Evolutionary conservation across 1,139 yeast species (phyloP).

Genomic region (Saccharomyces hybrid): DNA sequence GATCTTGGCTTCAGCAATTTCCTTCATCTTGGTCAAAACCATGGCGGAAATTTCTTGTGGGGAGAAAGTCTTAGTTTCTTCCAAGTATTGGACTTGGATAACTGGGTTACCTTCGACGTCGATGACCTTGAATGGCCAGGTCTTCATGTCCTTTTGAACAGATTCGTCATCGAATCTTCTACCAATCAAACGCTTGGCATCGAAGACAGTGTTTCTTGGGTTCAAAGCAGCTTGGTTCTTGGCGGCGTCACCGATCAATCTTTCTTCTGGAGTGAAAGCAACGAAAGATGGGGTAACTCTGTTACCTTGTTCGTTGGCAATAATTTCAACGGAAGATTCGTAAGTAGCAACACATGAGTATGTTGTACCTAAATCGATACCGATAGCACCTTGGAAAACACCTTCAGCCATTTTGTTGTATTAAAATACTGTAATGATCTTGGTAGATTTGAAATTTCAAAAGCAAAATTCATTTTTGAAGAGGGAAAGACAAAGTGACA

Average conservation of each 20-base stretch:
- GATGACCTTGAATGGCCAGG: slow-evolving; percentile 67
- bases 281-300: slow-evolving; percentile 91
- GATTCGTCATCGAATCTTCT: slow-evolving; percentile 67
- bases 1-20: slow-evolving; percentile 85
- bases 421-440: slow-evolving; percentile 18
- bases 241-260: slow-evolving; percentile 92
- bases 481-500: neutral
- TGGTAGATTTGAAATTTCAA: neutral
- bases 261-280: slow-evolving; percentile 78
- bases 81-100: slow-evolving; percentile 63
- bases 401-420: slow-evolving; percentile 71
- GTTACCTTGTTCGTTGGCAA: slow-evolving; percentile 95
- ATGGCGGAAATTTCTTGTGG: slow-evolving; percentile 91
- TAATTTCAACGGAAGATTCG: slow-evolving; percentile 82
- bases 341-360: slow-evolving; percentile 94
- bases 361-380: slow-evolving; percentile 91
- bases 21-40: slow-evolving; percentile 88
- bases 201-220: slow-evolving; percentile 75
- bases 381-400: slow-evolving; percentile 99
- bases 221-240: slow-evolving; percentile 88
- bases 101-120: slow-evolving; percentile 73
- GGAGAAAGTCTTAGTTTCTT: slow-evolving; percentile 66
- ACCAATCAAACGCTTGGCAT: slow-evolving; percentile 84
- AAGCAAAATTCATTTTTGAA: neutral
- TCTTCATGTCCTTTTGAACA: slow-evolving; percentile 78